These are phyloP conservation scores for Penicillium turbatum DNA, from an alignment of 495 filamentous ascomycete species.

Conservation along the genomic window DNA sequence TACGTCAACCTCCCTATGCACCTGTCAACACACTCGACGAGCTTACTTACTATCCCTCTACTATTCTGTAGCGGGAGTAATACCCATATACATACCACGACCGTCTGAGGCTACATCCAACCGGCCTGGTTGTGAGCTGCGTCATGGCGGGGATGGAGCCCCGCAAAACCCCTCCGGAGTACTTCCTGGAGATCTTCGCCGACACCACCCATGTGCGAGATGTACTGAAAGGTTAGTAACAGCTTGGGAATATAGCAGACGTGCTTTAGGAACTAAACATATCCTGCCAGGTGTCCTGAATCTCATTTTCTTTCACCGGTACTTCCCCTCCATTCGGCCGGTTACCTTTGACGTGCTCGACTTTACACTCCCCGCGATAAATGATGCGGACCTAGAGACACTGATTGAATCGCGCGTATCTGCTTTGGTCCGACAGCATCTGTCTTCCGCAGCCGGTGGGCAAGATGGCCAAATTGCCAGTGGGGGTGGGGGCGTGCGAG, in stretches of 20 bases:
- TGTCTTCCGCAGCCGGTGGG: constrained; percentile 43
- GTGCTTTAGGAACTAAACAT: neutral
- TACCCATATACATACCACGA: constrained; percentile 1
- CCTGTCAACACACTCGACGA: neutral
- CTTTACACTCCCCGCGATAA: constrained; percentile 82
- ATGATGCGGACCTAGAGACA: constrained; percentile 83
- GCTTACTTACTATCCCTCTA: neutral
- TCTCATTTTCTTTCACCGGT: constrained; percentile 98
- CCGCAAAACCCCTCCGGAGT: constrained; percentile 67
- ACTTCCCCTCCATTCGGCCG: constrained; percentile 84
- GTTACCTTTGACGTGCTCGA: constrained; percentile 86
- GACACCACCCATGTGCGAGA: constrained; percentile 81
- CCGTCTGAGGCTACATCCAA: neutral
- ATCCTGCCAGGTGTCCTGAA: constrained; percentile 71
- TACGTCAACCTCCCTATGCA: constrained; percentile 10
- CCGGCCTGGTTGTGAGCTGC: constrained; percentile 14
- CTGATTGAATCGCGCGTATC: constrained; percentile 84
- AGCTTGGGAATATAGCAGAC: too few relatives aligned
- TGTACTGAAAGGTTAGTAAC: constrained; percentile 73
- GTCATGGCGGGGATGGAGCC: constrained; percentile 48
- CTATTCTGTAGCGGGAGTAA: neutral
- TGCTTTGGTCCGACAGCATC: constrained; percentile 61
- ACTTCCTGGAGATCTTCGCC: constrained; percentile 78
- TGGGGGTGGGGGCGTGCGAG: constrained; percentile 52
- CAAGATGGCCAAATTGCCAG: constrained; percentile 45